These are phyloP conservation scores for Colletotrichum liriopes DNA, from an alignment of 2,329 filamentous ascomycete species.

Conservation along the genomic window DNA sequence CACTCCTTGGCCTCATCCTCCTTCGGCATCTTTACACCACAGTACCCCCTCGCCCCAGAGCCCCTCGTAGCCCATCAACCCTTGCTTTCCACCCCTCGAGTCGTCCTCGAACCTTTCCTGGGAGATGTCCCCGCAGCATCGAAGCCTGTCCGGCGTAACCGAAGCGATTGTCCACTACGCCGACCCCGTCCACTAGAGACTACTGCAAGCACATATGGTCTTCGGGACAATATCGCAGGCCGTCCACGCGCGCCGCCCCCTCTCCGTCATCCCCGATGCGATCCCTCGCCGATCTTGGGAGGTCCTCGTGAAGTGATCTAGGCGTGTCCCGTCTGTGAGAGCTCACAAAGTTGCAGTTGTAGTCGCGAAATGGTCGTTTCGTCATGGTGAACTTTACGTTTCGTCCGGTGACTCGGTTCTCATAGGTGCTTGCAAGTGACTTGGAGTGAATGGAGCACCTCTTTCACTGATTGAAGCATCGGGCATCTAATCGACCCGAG, in stretches of 20 bases:
- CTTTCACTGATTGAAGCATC: not conserved
- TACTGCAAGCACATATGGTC: not conserved
- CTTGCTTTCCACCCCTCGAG: not conserved
- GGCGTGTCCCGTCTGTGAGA: not conserved
- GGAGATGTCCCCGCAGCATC: not conserved
- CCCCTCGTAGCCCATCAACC: not conserved
- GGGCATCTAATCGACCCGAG: not conserved
- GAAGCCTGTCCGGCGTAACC: no score
- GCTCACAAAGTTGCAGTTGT: not conserved
- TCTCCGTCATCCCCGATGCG: not conserved
- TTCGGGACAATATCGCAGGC: not conserved
- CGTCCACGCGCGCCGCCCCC: not conserved
- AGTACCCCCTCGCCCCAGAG: not conserved
- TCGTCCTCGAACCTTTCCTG: not conserved
- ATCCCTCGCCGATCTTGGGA: not conserved
- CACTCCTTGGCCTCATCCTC: no score
- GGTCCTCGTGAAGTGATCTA: not conserved
- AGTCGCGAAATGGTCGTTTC: not conserved
- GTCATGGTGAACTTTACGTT: not conserved
- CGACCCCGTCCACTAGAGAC: not conserved
- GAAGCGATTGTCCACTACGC: not conserved
- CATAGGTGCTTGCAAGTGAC: not conserved
- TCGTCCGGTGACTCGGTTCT: not conserved
- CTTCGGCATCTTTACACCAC: not conserved
- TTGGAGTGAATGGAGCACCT: not conserved